Conservation (phyloP, 768 basidiomycete species). For the Tulasnella sp. region DNA sequence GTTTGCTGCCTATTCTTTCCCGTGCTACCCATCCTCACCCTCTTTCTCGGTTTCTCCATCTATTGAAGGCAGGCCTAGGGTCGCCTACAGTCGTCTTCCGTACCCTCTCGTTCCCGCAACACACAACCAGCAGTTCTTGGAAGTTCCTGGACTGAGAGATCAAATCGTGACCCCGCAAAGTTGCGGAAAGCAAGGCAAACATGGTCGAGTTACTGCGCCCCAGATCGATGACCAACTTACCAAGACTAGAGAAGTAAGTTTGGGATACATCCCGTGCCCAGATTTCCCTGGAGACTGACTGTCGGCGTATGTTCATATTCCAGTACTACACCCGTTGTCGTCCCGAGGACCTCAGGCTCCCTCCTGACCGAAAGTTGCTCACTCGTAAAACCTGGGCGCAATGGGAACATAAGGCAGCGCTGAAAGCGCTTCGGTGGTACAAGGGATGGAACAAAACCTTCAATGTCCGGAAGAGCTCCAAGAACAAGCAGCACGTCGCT, state of each 20-base stretch:
- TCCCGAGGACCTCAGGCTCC: neutral
- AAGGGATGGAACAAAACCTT: neutral
- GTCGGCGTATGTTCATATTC: neutral
- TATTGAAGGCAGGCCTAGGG: neutral
- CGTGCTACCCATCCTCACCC: neutral
- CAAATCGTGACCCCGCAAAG: neutral
- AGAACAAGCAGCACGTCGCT: neutral
- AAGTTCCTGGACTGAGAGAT: neutral
- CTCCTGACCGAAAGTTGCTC: neutral
- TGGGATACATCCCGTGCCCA: neutral
- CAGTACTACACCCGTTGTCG: neutral
- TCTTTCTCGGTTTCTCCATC: neutral
- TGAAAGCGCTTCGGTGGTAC: neutral
- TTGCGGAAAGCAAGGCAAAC: neutral
- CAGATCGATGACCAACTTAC: neutral
- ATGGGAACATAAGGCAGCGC: neutral
- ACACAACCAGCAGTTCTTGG: neutral
- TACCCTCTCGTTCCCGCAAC: neutral
- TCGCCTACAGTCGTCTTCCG: neutral
- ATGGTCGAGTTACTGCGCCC: neutral
- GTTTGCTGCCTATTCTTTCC: neutral
- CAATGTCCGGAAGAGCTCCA: neutral
- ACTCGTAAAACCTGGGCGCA: neutral
- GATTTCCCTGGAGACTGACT: neutral
- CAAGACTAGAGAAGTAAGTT: neutral